A percentile compares a stretch with the other conserved stretches of the same genome.
These are phyloP conservation scores for Pilatotrama ljubarskyi DNA, from an alignment of 768 basidiomycete species.

Conservation along the genomic window DNA sequence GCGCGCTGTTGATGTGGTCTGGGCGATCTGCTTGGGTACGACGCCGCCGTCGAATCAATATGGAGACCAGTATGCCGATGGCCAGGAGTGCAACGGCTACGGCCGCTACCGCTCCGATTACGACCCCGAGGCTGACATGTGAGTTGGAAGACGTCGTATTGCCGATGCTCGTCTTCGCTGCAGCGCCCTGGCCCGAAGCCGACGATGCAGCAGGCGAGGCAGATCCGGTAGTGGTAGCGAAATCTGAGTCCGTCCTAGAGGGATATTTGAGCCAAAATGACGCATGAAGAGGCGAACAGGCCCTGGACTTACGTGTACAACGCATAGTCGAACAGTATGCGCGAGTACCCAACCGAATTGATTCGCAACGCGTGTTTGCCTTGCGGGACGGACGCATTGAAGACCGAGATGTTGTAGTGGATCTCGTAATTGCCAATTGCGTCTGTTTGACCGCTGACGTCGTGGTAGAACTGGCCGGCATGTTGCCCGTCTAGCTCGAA, in stretches of 20 bases:
- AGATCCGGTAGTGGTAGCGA: neutral
- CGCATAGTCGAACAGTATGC: slow-evolving; percentile 13
- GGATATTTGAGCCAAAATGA: neutral
- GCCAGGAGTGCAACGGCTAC: neutral
- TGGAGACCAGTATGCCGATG: neutral
- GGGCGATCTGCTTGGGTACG: neutral
- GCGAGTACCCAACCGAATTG: slow-evolving; percentile 9
- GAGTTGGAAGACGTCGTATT: neutral
- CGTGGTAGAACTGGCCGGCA: slow-evolving; percentile 6
- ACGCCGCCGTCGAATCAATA: neutral
- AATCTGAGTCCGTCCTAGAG: slow-evolving; percentile 2
- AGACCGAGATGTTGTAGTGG: slow-evolving; percentile 7
- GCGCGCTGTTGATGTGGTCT: neutral
- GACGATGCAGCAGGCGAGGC: neutral
- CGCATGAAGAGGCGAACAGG: neutral
- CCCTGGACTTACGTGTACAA: slow-evolving; percentile 8
- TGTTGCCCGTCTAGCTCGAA: slow-evolving; percentile 10
- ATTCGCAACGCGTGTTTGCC: slow-evolving; percentile 11
- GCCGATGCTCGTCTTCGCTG: neutral
- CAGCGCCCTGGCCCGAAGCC: neutral
- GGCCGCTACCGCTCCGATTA: neutral
- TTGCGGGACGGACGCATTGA: neutral
- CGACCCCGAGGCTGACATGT: neutral
- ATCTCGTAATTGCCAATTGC: neutral
- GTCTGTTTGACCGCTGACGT: slow-evolving; percentile 1